Evolutionary conservation across 1,284 basidiomycete species (phyloP).

Genomic region (Meira nashicola): DNA sequence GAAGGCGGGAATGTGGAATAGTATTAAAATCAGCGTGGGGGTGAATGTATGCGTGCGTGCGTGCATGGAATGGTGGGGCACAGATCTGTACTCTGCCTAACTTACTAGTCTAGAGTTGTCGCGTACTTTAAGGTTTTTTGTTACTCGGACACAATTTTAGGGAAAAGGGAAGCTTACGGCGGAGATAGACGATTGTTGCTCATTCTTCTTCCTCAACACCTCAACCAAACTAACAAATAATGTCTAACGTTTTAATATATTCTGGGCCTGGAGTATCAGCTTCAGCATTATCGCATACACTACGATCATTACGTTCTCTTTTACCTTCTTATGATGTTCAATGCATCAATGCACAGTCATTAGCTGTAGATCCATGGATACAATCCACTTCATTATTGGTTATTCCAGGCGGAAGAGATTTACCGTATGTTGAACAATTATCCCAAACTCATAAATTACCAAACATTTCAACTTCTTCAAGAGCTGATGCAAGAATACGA

Average conservation of each 20-base stretch:
- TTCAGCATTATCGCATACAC: slow-evolving; percentile 42
- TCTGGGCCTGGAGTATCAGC: slow-evolving; percentile 40
- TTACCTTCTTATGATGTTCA: slow-evolving; percentile 43
- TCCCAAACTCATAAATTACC: slow-evolving; percentile 4
- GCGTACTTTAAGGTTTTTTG: too few species aligned
- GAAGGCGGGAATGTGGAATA: too few species aligned
- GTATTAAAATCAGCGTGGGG: too few species aligned
- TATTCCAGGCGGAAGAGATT: slow-evolving; percentile 39
- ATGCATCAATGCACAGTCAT: slow-evolving; percentile 23
- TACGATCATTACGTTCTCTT: slow-evolving; percentile 27
- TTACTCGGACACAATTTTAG: too few species aligned
- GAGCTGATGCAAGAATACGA: slow-evolving; percentile 55
- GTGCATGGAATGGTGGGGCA: too few species aligned
- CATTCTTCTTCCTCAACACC: too few species aligned
- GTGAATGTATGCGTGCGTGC: too few species aligned
- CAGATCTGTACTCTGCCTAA: too few species aligned
- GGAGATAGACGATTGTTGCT: too few species aligned
- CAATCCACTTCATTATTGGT: slow-evolving; percentile 32
- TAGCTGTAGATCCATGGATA: slow-evolving; percentile 42
- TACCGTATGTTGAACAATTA: slow-evolving; percentile 37
- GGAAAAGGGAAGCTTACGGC: too few species aligned
- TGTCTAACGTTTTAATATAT: slow-evolving; percentile 47
- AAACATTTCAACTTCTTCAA: slow-evolving; percentile 1
- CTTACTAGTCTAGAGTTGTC: too few species aligned
- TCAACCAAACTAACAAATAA: slow-evolving; percentile 7